Base-by-base conservation (phyloP, 2,329 filamentous ascomycete genomes). In the Calonectria pseudoturangicola region DNA sequence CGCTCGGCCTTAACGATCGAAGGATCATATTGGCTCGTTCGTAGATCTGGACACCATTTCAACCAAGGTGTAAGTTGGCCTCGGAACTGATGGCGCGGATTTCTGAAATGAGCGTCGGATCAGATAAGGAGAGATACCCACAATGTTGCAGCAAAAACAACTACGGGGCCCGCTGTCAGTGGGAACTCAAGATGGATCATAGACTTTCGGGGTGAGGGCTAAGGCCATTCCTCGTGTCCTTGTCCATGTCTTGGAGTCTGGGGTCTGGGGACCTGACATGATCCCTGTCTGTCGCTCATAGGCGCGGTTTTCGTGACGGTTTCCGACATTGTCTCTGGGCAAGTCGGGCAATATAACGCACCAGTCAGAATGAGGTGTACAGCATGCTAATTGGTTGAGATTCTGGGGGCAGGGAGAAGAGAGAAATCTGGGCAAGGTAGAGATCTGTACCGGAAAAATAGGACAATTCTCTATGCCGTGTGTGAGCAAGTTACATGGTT, bases 281-380 rank as follows among this genome's bases (percentile, higher is more conserved):
- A 71, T 50, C 71, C 71, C 41, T 73, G 71, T 36, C 54, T 25
- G 41, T 28, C 39, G 56, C 56, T 71, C 48, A 70, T 67, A 67
- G 71, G 67, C 67, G 62, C 71, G 67, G 41, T 58, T 73, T 73
- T 63, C 66, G 51, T 70, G 48, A 45, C 71, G 54, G 60, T 39
- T n/a, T 48, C 10, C n/a, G 10, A 48, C 6, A 25, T 48, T 36
- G 63, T 30, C 45, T 66, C 54, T 71, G 28, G 47, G 68, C 39
- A 36, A 65, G 21, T 18, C 21, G 47, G 33, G 28, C 36, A 63
- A 56, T 43, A 18, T 39, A 62, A 66, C 28, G 51, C 62, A 63
- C 71, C 47, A 70, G 62, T 73, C n/a, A 70, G 47, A 41, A 43
- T 39, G n/a, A 41, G 39, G 66, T 45, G n/a, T n/a, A 36, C 36